Evolutionary conservation across 2,329 filamentous ascomycete genomes (phyloP), one percentile per base, ranked within the genome.

Genomic region (Dissoconium aciculare): DNA sequence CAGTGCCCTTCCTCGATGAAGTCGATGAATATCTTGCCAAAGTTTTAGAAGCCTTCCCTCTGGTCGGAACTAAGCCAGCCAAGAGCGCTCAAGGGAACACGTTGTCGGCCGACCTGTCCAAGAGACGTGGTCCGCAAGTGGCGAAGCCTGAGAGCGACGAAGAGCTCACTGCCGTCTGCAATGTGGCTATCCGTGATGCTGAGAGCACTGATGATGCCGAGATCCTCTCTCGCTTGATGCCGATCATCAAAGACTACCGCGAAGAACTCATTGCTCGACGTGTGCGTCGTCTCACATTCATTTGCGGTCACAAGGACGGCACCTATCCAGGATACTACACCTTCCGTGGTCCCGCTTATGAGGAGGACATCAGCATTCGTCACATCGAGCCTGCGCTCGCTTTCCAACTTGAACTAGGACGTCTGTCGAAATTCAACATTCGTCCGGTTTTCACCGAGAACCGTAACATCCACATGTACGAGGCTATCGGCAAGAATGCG

Each of bases 391-490:
- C 89, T 30, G 87, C 89, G 33, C 69, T 94, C 57, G 85, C 89
- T 52, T 98, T 95, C 81, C 89, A 98, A 67, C 80, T 95, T 55
- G 89, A 98, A 61, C 75, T 98, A 41, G 78, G 76, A 36, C 80
- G 89, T 56, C 72, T 98, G 16, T 80, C 79, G 51, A 95, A 94
- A 64, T 98, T 98, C 72, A 77, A 84, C 63, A 92, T 95, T 62
- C 91, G 85, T 64, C 87, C 89, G 2, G 84, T 98, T 30, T 98
- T 98, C 63, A 95, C 89, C 0, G 85, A 95, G 61, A 98, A 98
- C 67, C 80, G 91, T 53, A 95, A 92, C 61, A 94, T 98, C 43
- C 89, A 98, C 65, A 85, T 98, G 37, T 98, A 95, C 60, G 85
- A 95, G 66, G 89, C 82, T 44, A 66, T 92, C 48, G 89, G 89